Evolutionary conservation across 768 basidiomycete species (phyloP).

Genomic region (Infundibulicybe gibba): DNA sequence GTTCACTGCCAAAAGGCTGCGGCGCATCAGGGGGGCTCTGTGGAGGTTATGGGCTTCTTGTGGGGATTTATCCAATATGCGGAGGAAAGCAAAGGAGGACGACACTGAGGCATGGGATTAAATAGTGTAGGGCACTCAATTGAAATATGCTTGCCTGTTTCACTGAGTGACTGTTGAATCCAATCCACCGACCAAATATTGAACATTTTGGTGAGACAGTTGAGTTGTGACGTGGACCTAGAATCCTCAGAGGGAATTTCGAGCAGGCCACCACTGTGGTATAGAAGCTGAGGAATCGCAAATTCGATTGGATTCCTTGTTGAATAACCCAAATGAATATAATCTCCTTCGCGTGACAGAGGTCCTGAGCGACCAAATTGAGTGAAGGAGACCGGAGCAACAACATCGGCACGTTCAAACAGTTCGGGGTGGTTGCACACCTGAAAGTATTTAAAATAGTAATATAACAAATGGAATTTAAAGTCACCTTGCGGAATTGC

Average conservation of each 20-base stretch:
- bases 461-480: background rate
- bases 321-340: conserved; percentile 79
- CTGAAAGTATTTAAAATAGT: conserved; percentile 28
- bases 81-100: conserved; percentile 79
- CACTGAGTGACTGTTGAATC: conserved; percentile 66
- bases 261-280: conserved; percentile 72
- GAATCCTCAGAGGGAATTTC: conserved; percentile 58
- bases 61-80: conserved; percentile 59
- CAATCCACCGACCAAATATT: conserved; percentile 90
- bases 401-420: conserved; percentile 95
- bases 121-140: background rate
- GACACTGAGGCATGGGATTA: conserved; percentile 17
- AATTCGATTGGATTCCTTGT: conserved; percentile 85
- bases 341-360: conserved; percentile 85
- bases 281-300: conserved; percentile 69
- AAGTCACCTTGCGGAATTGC: conserved; percentile 93
- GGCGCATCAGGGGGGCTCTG: conserved; percentile 54
- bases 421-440: conserved; percentile 99
- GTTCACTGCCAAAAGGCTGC: conserved; percentile 45
- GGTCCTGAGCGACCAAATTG: conserved; percentile 78
- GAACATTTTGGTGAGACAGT: conserved; percentile 62
- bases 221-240: conserved; percentile 42
- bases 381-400: conserved; percentile 89
- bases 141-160: conserved; percentile 46
- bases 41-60: conserved; percentile 64